phyloP scores from a whole-genome alignment of 148 eudicot genomes.

The Vaccinium macrocarpon region DNA sequence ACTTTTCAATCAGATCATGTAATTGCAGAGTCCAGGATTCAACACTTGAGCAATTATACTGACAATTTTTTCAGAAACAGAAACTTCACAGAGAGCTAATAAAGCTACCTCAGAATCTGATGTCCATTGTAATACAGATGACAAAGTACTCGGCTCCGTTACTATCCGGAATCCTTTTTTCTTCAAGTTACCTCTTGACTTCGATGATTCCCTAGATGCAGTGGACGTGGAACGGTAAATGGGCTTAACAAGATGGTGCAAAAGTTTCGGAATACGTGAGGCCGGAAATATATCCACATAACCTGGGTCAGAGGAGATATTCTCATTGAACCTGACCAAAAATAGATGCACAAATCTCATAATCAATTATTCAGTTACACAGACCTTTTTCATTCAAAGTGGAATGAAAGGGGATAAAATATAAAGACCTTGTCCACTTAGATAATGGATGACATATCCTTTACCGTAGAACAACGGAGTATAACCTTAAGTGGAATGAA shows the following conservation, averaged over 20 bases:
- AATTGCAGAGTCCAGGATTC: background rate
- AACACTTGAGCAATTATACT: background rate
- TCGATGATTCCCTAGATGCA: constrained; percentile 28
- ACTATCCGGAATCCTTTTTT: constrained; percentile 72
- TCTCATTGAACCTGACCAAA: constrained; percentile 65
- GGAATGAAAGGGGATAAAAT: background rate
- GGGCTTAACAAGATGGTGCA: constrained; percentile 75
- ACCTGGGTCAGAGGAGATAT: constrained; percentile 81
- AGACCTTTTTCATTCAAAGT: background rate
- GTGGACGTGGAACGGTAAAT: constrained; percentile 43
- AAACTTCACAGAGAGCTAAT: constrained; percentile 9
- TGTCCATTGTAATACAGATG: constrained; percentile 68
- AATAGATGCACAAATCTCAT: background rate
- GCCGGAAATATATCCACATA: constrained; percentile 89
- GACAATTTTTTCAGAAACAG: background rate
- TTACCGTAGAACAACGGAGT: background rate
- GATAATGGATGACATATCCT: background rate
- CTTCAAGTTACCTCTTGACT: constrained; percentile 30
- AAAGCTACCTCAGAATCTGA: constrained; percentile 75
- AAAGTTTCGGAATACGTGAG: constrained; percentile 60
- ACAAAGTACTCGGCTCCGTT: constrained; percentile 61
- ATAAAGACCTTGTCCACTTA: background rate
- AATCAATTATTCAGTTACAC: constrained; percentile 13
- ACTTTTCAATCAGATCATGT: background rate
- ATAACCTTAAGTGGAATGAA: background rate